Evolutionary conservation across 2,329 filamentous ascomycete genomes (phyloP).

Genomic region (Colletotrichum orchidophilum): DNA sequence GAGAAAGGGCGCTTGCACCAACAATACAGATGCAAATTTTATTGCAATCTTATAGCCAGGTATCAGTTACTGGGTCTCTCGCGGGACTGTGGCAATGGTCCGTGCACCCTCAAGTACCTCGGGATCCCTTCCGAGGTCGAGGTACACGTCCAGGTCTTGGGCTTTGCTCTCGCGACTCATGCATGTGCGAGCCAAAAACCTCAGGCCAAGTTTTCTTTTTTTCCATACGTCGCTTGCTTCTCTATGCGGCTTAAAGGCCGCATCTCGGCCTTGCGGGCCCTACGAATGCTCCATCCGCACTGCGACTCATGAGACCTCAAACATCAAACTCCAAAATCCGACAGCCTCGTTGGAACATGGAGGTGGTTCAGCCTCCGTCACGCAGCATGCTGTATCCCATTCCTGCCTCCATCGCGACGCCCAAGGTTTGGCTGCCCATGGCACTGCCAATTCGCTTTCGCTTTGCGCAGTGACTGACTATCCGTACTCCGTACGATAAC

Average conservation of each 20-base stretch:
- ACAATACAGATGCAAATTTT: conserved; percentile 31
- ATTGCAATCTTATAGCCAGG: conserved; percentile 31
- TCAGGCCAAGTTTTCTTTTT: conserved; percentile 17
- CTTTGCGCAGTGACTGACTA: background rate
- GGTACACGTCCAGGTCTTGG: conserved; percentile 20
- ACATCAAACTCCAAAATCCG: conserved; percentile 8
- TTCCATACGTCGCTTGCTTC: background rate
- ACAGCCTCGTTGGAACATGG: conserved; percentile 19
- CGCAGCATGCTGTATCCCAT: background rate
- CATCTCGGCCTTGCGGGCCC: conserved; percentile 24
- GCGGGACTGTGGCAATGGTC: conserved; percentile 17
- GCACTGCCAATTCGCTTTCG: background rate
- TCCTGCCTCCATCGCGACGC: background rate
- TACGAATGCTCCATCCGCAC: conserved; percentile 17
- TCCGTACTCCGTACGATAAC: too few relatives aligned
- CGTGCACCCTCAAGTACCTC: conserved; percentile 19
- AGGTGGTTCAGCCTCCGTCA: background rate
- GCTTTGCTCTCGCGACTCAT: conserved; percentile 27
- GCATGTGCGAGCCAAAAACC: conserved; percentile 17
- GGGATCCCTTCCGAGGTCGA: conserved; percentile 17
- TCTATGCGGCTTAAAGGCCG: conserved; percentile 7
- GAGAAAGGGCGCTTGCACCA: conserved; percentile 24
- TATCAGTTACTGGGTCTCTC: conserved; percentile 19
- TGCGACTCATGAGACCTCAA: conserved; percentile 32
- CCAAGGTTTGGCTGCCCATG: conserved; percentile 3